Evolutionary conservation across 2,329 filamentous ascomycete species (phyloP).

Genomic region (Aspergillus flavus): DNA sequence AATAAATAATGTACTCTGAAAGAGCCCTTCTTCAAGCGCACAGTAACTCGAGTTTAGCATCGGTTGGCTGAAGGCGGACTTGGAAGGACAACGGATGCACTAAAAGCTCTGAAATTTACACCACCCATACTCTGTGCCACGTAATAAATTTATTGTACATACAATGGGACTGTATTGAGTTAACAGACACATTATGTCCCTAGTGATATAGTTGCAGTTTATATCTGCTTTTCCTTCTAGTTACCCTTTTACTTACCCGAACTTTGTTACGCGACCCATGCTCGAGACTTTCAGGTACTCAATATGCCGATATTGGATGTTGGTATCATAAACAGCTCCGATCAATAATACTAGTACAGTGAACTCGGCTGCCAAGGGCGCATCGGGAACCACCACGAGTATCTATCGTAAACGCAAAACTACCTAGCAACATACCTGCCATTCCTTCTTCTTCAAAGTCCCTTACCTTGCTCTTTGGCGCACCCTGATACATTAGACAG

Average conservation of each 20-base stretch:
- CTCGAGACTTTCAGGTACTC: neutral
- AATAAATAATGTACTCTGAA: neutral
- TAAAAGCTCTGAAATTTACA: neutral
- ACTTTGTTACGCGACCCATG: neutral
- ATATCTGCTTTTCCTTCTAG: neutral
- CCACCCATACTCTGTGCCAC: neutral
- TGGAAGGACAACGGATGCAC: neutral
- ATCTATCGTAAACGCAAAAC: slow-evolving; percentile 2
- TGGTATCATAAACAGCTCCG: neutral
- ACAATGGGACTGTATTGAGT: neutral
- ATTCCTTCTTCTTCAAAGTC: neutral
- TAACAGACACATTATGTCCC: neutral
- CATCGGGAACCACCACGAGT: neutral
- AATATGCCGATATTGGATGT: neutral
- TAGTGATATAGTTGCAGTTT: neutral
- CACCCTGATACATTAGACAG: neutral
- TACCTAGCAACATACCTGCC: neutral
- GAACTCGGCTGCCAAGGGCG: slow-evolving; percentile 4
- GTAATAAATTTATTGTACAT: neutral
- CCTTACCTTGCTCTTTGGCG: neutral
- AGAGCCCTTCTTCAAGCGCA: neutral
- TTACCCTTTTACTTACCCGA: neutral
- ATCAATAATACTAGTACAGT: slow-evolving; percentile 1
- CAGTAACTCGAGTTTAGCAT: neutral
- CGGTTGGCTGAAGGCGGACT: neutral